Base-by-base conservation (phyloP, 2,329 filamentous ascomycete genomes). In the Penicillium corylophilum region DNA sequence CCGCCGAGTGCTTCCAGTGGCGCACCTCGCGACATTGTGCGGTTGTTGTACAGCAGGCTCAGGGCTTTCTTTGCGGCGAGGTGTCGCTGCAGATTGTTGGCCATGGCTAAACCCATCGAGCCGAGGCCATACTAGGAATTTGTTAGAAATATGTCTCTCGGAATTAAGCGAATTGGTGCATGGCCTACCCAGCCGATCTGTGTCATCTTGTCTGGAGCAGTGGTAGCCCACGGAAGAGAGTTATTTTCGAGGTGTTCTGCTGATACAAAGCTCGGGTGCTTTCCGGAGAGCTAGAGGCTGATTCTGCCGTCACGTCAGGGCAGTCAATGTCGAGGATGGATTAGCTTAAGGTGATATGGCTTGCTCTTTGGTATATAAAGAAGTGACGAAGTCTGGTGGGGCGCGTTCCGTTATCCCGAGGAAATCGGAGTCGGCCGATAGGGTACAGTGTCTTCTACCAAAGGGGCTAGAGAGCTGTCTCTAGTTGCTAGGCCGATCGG, bases 41-140 rank as follows among this genome's bases (percentile, higher is more conserved):
- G 69, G 57, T 76, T 76, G 13, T 70, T 68, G 53, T 71, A 76
- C 15, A 73, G 50, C 29, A 75, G 62, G 26, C 60, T 63, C 39
- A 65, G 48, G 12, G 64, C 63, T 22, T 65, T 68, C 46, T 67
- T 68, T 29, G 64, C 46, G 10, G 61, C 64, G 1, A 76, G 62
- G 49, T 75, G 72, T 18, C 65, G 67, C 62, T 76, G 73, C 7
- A 76, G 66, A 48, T 76, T 76, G 41, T 62, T 65, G 48, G 74
- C 73, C 74, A 76, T 76, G 56, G 69, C 71, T 15, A 73, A 69
- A 54, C 74, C 74, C 73, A 76, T 76, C 29, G 73, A 76, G 35
- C 73, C 74, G 45, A 76, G 71, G 54, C 74, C 74, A 61, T 71
- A 72, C 69, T 72, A 33, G 8, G 31, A 10, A 7, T 26, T 12